Conservation (phyloP, 148 eudicot species). For the Cornus controversa region DNA sequence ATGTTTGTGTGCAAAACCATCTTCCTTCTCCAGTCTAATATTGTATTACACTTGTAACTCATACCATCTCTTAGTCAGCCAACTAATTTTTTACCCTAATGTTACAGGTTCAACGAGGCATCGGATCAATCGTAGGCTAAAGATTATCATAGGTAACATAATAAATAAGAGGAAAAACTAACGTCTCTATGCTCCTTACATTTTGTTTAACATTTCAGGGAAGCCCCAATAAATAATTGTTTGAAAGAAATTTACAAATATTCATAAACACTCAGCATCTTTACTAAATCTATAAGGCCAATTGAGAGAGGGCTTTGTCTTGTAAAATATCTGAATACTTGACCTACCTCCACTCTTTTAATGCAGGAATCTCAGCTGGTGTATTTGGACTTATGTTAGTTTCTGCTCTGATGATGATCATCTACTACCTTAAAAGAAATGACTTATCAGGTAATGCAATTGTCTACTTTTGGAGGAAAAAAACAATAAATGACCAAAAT, state of each 20-base stretch:
- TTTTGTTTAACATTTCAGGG: no score
- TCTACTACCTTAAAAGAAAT: not conserved
- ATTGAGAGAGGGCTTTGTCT: not conserved
- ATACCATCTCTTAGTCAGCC: not conserved
- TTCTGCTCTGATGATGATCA: no score
- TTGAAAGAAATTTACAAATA: not conserved
- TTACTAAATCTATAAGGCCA: not conserved
- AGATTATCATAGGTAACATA: not conserved
- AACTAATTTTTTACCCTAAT: not conserved
- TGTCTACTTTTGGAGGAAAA: not conserved
- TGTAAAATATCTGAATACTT: not conserved
- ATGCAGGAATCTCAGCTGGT: not conserved
- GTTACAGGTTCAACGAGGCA: not conserved
- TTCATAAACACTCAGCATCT: no score
- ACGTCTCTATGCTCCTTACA: no score
- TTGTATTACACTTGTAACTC: no score
- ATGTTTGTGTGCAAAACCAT: no score
- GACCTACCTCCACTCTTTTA: not conserved
- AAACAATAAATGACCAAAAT: not conserved
- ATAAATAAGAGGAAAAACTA: no score
- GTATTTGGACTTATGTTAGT: not conserved
- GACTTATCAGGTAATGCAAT: not conserved
- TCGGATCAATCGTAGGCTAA: not conserved
- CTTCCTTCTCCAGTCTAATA: no score
- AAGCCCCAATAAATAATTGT: not conserved